Evolutionary conservation across 371 early-diverging fungal genomes (phyloP), one percentile per base, ranked within the genome.

Genomic region (Mortierella sp.): DNA sequence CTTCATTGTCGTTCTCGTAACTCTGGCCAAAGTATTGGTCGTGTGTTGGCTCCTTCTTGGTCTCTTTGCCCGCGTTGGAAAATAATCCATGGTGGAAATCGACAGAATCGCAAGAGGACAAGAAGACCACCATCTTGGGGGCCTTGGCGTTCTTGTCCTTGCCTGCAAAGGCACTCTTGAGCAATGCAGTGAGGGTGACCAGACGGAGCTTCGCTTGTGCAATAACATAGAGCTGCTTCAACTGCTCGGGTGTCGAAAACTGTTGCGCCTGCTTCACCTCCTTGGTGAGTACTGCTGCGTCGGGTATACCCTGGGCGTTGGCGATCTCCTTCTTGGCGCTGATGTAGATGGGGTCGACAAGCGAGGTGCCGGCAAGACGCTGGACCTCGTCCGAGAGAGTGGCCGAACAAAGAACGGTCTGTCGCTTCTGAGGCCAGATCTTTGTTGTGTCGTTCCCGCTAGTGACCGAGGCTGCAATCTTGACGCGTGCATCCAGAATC

Each of bases 341-440:
- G n/a, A 94, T 89, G 82, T 92, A 91, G 2, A 92, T 89, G 43
- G 97, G 97, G 67, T 95, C 91, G 24, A 89, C 89, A 59, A 98
- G 89, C 3, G 93, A 90, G 77, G 92, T 91, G 40, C 96, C 95
- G 0, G 97, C 98, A 53, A 98, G 89, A 37, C 92, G 89, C 83
- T 93, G 90, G n/a, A 98, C 97, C 57, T 95, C 94, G 50, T 93
- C 95, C 74, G 93, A 91, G 43, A 98, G 88, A 0, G 99, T 98
- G 10, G 99, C 99, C 5, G 99, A 98, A 81, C 98, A 97, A 64
- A 98, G 88, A n/a, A 98, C 90, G 1, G 95, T 96, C 82, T 97
- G 97, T 75, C 95, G 92, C 50, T 88, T 88, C 50, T 88, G 89
- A 13, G 96, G 95, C 89, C 95, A 92, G n/a, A 82, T 86, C 50